Conservation (phyloP, 441 rosid species). For the Eutrema salsugineum region DNA sequence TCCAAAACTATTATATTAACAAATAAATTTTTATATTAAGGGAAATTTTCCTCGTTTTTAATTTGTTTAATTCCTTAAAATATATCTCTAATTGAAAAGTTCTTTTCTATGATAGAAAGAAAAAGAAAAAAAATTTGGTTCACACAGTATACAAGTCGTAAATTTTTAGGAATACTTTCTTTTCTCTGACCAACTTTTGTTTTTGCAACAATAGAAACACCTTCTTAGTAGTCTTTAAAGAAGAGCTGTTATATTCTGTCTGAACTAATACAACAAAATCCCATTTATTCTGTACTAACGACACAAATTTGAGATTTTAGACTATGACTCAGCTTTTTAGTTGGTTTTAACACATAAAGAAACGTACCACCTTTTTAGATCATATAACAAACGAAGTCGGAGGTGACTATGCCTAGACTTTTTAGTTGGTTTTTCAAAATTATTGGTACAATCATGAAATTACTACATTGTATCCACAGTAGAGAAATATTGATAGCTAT, state of each 20-base stretch:
- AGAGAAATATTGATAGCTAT: background rate
- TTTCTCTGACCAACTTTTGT: constrained; percentile 23
- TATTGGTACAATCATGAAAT: background rate
- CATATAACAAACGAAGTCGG: background rate
- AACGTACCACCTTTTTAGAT: constrained; percentile 1
- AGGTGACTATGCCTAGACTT: background rate
- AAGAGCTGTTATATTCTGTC: constrained; percentile 12
- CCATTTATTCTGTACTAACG: constrained; percentile 16
- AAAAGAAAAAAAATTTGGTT: constrained; percentile 1
- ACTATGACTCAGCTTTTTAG: background rate
- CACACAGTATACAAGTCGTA: constrained; percentile 18
- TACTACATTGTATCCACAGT: background rate
- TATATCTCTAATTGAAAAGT: background rate
- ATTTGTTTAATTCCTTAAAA: background rate
- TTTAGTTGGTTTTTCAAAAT: background rate
- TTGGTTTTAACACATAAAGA: constrained; percentile 5
- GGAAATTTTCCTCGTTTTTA: background rate
- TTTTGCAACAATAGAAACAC: constrained; percentile 12
- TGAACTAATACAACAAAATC: constrained; percentile 19
- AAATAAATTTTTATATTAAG: background rate
- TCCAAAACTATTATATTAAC: no score
- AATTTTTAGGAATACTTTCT: constrained; percentile 13
- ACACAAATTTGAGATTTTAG: constrained; percentile 10
- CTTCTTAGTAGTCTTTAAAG: background rate
- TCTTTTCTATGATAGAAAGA: background rate